These are phyloP conservation scores for Cryptomeria japonica DNA, from an alignment of 75 land plant genomes.

Conservation along the genomic window DNA sequence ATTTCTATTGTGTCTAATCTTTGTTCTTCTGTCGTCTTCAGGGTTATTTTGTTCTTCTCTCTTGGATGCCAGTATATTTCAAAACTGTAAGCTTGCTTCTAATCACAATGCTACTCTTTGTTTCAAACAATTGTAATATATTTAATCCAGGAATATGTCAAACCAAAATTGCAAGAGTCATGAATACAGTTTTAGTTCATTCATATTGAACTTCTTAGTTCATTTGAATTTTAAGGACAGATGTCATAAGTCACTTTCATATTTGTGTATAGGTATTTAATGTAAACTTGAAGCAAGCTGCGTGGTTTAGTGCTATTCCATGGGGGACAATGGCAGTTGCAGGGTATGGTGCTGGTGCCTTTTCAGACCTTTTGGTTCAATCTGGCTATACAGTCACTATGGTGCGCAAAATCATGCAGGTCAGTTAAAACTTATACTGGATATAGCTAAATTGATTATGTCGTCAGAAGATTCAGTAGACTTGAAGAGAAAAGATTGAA, in stretches of 20 bases:
- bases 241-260: neutral
- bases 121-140: neutral
- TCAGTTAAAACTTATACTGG: conserved; percentile 16
- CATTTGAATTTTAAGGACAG: neutral
- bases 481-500: neutral
- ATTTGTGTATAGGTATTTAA: conserved; percentile 57
- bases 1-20: neutral
- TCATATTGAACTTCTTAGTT: neutral
- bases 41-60: conserved; percentile 96
- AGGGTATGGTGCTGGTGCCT: conserved; percentile 82
- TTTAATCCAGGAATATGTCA: neutral
- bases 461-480: neutral
- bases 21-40: conserved; percentile 35
- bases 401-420: conserved; percentile 95
- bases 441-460: neutral
- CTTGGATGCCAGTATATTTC: conserved; percentile 99
- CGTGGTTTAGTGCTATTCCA: conserved; percentile 98
- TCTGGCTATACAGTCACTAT: conserved; percentile 60
- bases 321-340: conserved; percentile 94
- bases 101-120: neutral
- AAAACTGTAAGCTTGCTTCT: conserved; percentile 58
- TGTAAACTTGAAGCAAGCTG: conserved; percentile 94
- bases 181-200: neutral
- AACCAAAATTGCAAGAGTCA: neutral
- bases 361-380: conserved; percentile 72